phyloP scores from a whole-genome alignment of 78 protist species.

The Emiliania huxleyi region DNA sequence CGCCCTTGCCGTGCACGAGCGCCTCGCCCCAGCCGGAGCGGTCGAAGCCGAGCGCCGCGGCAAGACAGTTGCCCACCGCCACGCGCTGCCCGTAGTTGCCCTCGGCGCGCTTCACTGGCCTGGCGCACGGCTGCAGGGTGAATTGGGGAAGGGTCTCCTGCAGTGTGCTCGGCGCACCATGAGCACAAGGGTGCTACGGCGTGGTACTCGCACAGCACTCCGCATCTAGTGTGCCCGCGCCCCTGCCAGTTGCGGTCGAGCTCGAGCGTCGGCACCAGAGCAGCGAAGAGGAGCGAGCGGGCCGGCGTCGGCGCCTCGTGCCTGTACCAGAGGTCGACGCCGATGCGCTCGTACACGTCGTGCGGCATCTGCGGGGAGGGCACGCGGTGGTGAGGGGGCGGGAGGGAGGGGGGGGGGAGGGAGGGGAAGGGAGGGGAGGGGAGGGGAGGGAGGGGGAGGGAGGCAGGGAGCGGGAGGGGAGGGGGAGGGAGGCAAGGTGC shows the following conservation, averaged over 20 bases:
- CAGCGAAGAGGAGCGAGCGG: neutral
- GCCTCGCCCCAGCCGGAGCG: neutral
- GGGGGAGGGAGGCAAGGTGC: too few relatives aligned
- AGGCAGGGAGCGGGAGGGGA: too few relatives aligned
- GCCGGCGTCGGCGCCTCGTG: neutral
- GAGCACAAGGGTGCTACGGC: too few relatives aligned
- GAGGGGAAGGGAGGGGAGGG: too few relatives aligned
- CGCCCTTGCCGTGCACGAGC: neutral
- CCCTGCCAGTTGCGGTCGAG: neutral
- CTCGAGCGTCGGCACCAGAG: neutral
- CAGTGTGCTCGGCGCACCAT: too few relatives aligned
- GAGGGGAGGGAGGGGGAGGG: too few relatives aligned
- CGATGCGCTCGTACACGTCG: neutral
- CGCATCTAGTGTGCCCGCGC: too few relatives aligned
- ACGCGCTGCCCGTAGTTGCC: neutral
- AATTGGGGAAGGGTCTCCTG: too few relatives aligned
- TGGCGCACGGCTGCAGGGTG: too few relatives aligned
- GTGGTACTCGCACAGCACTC: too few relatives aligned
- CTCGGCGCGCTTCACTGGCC: neutral
- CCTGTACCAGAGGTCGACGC: neutral
- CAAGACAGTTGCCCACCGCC: neutral
- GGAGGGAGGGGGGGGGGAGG: too few relatives aligned
- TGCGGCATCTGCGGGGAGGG: neutral
- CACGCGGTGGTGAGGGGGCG: too few relatives aligned
- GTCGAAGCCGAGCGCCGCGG: neutral